Evolutionary conservation across 169 alveolate genomes (phyloP).

Genomic region (Plasmodium sp.): DNA sequence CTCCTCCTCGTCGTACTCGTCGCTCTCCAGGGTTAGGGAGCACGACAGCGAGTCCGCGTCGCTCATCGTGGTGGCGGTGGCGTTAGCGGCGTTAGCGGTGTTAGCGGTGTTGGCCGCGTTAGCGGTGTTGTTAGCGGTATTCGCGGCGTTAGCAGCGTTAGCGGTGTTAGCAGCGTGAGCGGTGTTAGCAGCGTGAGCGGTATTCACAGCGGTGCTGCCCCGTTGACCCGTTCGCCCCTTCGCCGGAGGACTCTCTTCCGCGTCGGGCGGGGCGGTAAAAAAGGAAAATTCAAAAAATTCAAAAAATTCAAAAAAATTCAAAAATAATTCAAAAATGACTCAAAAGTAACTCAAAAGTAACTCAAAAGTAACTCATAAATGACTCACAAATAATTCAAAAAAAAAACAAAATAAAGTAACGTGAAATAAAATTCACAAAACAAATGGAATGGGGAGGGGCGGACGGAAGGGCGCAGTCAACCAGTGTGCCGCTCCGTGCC

Average conservation of each 20-base stretch:
- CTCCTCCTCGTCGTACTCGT: slow-evolving; percentile 7
- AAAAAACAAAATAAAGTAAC: too few species aligned
- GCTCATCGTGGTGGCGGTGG: slow-evolving; percentile 3
- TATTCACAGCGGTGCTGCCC: too few species aligned
- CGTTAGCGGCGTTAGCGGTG: background rate
- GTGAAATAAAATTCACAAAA: background rate
- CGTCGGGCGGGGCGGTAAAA: background rate
- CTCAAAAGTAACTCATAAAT: too few species aligned
- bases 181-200: too few species aligned
- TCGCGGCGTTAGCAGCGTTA: background rate
- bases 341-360: too few species aligned
- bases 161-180: too few species aligned
- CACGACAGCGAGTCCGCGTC: slow-evolving; percentile 32
- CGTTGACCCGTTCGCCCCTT: too few species aligned
- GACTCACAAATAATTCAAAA: background rate
- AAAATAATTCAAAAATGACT: too few species aligned
- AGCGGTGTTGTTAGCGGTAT: too few species aligned
- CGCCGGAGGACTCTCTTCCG: background rate
- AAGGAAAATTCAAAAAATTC: too few species aligned
- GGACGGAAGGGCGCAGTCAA: background rate
- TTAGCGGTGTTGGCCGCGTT: too few species aligned
- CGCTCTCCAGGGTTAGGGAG: slow-evolving; percentile 45
- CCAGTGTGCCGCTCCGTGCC: background rate
- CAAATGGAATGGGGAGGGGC: background rate
- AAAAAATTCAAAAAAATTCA: background rate